A percentile compares a stretch with the other conserved stretches of the same genome.
Evolutionary conservation across 441 rosid species (phyloP).

Genomic region (Omphalea diandra): DNA sequence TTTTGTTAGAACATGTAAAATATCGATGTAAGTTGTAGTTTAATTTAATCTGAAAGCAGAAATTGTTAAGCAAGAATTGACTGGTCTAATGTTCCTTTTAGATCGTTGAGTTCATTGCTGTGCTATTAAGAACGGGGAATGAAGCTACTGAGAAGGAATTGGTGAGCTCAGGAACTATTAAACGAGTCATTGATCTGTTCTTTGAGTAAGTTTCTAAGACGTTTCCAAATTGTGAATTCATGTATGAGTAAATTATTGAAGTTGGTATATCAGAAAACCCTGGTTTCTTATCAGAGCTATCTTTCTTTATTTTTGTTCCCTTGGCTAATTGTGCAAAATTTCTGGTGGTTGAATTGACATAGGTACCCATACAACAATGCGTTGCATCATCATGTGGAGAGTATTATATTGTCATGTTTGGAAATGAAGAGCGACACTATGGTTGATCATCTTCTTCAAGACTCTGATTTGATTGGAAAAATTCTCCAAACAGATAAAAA

Average conservation of each 20-base stretch:
- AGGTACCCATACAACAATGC: constrained; percentile 97
- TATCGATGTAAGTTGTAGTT: neutral
- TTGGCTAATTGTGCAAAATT: constrained; percentile 17
- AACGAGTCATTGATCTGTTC: constrained; percentile 76
- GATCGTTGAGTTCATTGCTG: constrained; percentile 95
- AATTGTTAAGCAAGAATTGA: constrained; percentile 1
- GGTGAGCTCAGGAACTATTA: constrained; percentile 78
- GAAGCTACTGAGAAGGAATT: constrained; percentile 83
- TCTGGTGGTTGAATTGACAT: constrained; percentile 28
- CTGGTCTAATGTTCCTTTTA: constrained; percentile 29
- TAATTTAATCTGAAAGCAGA: neutral
- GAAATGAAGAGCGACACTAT: constrained; percentile 65
- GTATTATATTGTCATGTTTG: constrained; percentile 76
- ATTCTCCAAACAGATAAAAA: constrained; percentile 68
- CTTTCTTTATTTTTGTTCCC: constrained; percentile 8
- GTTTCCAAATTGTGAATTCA: constrained; percentile 17
- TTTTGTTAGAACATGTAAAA: neutral
- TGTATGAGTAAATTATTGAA: constrained; percentile 11
- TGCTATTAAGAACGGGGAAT: constrained; percentile 71
- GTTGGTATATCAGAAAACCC: neutral
- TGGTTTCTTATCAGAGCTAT: neutral
- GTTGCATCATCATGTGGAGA: constrained; percentile 94
- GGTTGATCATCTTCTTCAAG: constrained; percentile 76
- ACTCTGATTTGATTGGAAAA: constrained; percentile 79
- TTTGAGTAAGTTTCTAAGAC: constrained; percentile 64